Percentiles rank a stretch among this genome's conserved stretches.
Evolutionary conservation across 116 monocot species (phyloP).

Genomic region (Iris pallida): DNA sequence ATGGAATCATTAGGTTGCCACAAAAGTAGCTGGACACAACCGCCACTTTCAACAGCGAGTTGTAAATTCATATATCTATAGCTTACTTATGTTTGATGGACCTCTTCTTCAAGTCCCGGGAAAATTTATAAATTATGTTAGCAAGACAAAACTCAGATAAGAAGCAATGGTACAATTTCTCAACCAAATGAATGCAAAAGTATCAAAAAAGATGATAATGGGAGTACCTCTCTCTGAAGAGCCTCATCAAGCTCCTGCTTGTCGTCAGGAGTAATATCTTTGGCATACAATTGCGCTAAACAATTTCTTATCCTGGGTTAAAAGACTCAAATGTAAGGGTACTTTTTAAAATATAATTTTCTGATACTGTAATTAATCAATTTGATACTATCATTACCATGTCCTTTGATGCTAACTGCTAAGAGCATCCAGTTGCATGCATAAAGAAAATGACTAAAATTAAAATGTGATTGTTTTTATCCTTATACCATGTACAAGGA

Average conservation of each 20-base stretch:
- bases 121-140: not conserved
- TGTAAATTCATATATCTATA: not conserved
- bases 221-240: conserved; percentile 82
- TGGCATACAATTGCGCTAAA: conserved; percentile 68
- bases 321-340: not conserved
- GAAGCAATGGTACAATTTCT: not conserved
- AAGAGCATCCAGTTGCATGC: not conserved
- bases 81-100: not conserved
- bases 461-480: not conserved
- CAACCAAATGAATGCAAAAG: not conserved
- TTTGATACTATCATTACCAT: not conserved
- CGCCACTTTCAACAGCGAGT: not conserved
- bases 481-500: not conserved
- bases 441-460: not conserved
- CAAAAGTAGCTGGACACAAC: no score
- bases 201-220: not conserved
- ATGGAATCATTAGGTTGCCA: no score
- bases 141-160: not conserved
- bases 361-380: not conserved
- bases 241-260: conserved; percentile 96
- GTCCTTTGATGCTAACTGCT: not conserved
- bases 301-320: conserved; percentile 80
- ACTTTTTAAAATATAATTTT: not conserved
- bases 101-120: not conserved
- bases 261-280: conserved; percentile 94